phyloP scores from a whole-genome alignment of 805 yeast species.

The Zygosaccharomyces siamensis region DNA sequence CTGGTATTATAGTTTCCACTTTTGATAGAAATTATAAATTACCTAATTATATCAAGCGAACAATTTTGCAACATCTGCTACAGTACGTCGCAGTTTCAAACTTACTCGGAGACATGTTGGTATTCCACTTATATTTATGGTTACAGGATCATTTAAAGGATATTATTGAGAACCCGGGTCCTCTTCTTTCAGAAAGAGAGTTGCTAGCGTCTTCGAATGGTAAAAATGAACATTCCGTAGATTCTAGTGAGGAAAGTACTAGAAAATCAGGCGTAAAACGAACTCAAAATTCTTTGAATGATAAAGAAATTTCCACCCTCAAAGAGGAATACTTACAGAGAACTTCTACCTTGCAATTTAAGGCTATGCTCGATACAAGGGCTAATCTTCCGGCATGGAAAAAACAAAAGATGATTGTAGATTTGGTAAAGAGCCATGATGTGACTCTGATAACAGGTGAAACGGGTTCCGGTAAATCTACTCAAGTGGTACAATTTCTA shows the following conservation, averaged over 20 bases:
- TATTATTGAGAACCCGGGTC: constrained; percentile 72
- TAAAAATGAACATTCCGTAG: background rate
- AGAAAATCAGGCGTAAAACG: constrained; percentile 8
- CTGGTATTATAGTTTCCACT: constrained; percentile 59
- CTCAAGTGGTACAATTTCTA: constrained; percentile 88
- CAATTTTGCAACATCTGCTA: constrained; percentile 48
- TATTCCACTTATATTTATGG: constrained; percentile 73
- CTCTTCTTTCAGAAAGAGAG: constrained; percentile 38
- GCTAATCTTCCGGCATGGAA: constrained; percentile 78
- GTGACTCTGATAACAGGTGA: constrained; percentile 88
- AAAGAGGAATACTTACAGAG: constrained; percentile 36
- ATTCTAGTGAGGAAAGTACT: background rate
- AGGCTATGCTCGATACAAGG: constrained; percentile 44
- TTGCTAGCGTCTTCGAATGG: constrained; percentile 14
- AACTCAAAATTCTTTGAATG: constrained; percentile 18
- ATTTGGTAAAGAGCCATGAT: constrained; percentile 51
- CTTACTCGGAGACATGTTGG: constrained; percentile 63
- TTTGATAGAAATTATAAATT: constrained; percentile 43
- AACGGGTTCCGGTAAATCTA: constrained; percentile 96
- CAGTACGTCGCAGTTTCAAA: constrained; percentile 40
- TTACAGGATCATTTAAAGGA: constrained; percentile 54
- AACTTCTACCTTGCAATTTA: constrained; percentile 34
- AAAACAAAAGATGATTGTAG: constrained; percentile 51
- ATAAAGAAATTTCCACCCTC: constrained; percentile 35
- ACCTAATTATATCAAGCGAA: constrained; percentile 64